These are phyloP conservation scores for Lablab purpureus DNA, from an alignment of 306 rosid species.

Conservation along the genomic window DNA sequence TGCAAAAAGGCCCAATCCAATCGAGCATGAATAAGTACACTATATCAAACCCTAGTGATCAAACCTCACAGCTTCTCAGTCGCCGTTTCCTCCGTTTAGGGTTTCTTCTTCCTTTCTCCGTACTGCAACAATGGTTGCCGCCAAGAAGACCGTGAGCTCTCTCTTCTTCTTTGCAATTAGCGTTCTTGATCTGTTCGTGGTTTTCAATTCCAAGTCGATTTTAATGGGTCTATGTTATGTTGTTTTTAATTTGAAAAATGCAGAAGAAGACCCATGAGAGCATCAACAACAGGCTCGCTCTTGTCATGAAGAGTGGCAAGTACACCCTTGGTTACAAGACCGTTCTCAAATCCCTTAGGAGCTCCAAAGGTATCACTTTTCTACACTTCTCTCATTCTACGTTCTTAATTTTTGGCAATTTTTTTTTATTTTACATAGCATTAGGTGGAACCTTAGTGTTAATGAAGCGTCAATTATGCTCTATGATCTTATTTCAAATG, in stretches of 20 bases:
- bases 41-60: neutral
- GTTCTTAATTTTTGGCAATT: neutral
- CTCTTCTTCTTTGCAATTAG: neutral
- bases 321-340: constrained; percentile 82
- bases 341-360: constrained; percentile 75
- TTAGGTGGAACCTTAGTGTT: neutral
- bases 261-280: constrained; percentile 94
- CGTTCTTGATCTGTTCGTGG: neutral
- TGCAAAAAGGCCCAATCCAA: neutral
- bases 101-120: neutral
- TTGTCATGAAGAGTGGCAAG: constrained; percentile 91
- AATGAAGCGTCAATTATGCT: neutral
- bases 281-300: constrained; percentile 89
- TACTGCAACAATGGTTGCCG: constrained; percentile 58
- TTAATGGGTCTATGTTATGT: neutral
- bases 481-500: neutral
- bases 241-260: neutral
- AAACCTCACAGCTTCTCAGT: neutral
- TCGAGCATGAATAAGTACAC: neutral
- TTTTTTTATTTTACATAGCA: neutral
- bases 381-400: neutral
- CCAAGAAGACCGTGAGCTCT: constrained; percentile 63
- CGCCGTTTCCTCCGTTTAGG: neutral
- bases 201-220: neutral
- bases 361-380: constrained; percentile 63